These are phyloP conservation scores for Bimuria novae-zelandiae DNA, from an alignment of 2,329 filamentous ascomycete species.

Conservation along the genomic window DNA sequence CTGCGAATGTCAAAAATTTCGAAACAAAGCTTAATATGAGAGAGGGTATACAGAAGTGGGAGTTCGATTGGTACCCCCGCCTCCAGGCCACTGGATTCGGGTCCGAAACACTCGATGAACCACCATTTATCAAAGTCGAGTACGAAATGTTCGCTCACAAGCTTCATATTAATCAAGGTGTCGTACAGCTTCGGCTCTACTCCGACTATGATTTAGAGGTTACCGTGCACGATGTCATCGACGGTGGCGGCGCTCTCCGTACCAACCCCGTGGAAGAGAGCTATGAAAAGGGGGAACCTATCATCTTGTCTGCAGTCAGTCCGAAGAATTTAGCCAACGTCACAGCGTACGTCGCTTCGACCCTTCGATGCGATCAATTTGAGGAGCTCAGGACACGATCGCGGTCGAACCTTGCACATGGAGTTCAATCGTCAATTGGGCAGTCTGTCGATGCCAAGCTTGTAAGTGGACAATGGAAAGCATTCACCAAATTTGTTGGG, in stretches of 20 bases:
- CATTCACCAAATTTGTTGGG: slow-evolving; percentile 70
- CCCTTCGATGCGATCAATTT: slow-evolving; percentile 52
- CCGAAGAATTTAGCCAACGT: slow-evolving; percentile 66
- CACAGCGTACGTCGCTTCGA: slow-evolving; percentile 64
- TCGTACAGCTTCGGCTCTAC: slow-evolving; percentile 64
- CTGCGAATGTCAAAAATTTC: slow-evolving; percentile 64
- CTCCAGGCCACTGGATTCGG: background rate
- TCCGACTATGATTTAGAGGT: slow-evolving; percentile 58
- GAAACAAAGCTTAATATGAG: slow-evolving; percentile 65
- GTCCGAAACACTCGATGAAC: background rate
- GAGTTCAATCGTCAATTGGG: slow-evolving; percentile 65
- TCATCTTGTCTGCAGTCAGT: slow-evolving; percentile 68
- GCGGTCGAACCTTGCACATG: too few relatives aligned
- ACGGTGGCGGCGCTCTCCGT: slow-evolving; percentile 70
- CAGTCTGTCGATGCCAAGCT: slow-evolving; percentile 62
- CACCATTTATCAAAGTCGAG: slow-evolving; percentile 58
- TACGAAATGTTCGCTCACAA: slow-evolving; percentile 71
- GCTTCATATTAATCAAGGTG: slow-evolving; percentile 63
- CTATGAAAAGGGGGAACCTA: slow-evolving; percentile 53
- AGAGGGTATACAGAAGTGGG: slow-evolving; percentile 66
- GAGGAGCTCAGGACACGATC: slow-evolving; percentile 51
- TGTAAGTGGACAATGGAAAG: slow-evolving; percentile 57
- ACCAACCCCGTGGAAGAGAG: slow-evolving; percentile 63
- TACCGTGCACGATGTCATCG: slow-evolving; percentile 68
- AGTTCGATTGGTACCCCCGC: slow-evolving; percentile 67